These are phyloP conservation scores for Purpureocillium lavendulum DNA, from an alignment of 2,329 filamentous ascomycete genomes.

Conservation along the genomic window DNA sequence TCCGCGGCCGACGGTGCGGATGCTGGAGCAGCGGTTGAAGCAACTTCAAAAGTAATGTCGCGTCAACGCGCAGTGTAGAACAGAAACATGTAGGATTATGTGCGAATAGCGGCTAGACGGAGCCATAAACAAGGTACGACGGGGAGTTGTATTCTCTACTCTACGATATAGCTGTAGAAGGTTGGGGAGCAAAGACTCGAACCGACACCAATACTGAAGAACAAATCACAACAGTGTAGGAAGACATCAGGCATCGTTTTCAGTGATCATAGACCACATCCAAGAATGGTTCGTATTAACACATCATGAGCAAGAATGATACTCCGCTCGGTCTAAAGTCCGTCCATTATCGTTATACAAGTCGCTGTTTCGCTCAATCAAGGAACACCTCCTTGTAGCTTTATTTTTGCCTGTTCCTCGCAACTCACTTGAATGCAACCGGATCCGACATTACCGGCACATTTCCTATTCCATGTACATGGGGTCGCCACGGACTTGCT, in stretches of 20 bases:
- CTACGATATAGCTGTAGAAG: too few relatives aligned
- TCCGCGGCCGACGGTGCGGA: constrained; percentile 53
- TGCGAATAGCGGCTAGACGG: too few relatives aligned
- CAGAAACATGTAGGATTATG: background rate
- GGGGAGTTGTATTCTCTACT: too few relatives aligned
- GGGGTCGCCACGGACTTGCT: constrained; percentile 35
- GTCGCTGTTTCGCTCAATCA: constrained; percentile 3
- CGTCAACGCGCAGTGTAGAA: background rate
- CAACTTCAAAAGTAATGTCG: constrained; percentile 10
- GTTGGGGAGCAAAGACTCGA: too few relatives aligned
- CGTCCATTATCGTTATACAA: constrained; percentile 20
- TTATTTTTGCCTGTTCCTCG: too few relatives aligned
- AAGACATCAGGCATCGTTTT: background rate
- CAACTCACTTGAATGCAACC: too few relatives aligned
- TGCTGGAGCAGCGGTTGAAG: constrained; percentile 46
- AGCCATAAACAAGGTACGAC: too few relatives aligned
- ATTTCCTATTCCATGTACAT: constrained; percentile 42
- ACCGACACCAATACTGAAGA: too few relatives aligned
- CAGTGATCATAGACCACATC: background rate
- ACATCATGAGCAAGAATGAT: constrained; percentile 16
- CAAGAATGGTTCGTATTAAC: constrained; percentile 20
- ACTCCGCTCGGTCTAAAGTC: constrained; percentile 11
- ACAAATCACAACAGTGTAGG: too few relatives aligned
- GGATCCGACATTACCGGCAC: background rate
- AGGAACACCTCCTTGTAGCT: background rate